Conservation (phyloP, 2,329 filamentous ascomycete genomes). For the Zasmidium cellare region DNA sequence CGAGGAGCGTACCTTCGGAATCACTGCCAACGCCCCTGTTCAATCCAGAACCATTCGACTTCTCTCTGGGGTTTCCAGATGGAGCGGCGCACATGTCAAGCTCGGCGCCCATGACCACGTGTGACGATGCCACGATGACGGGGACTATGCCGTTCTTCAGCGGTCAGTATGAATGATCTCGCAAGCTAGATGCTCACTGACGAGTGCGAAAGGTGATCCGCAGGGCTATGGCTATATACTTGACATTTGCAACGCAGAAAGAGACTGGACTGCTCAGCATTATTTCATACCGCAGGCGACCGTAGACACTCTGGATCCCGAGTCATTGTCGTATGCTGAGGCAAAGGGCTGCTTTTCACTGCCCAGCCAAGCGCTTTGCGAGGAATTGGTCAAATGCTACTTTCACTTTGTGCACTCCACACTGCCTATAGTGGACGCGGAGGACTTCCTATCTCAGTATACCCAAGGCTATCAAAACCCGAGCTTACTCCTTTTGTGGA, state of each 20-base stretch:
- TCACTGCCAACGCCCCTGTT: slow-evolving; percentile 8
- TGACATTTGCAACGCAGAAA: slow-evolving; percentile 5
- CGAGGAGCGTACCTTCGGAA: slow-evolving; percentile 6
- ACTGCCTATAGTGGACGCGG: slow-evolving; percentile 14
- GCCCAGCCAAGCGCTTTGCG: slow-evolving; percentile 9
- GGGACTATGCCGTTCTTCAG: slow-evolving; percentile 2
- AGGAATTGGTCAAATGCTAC: slow-evolving; percentile 13
- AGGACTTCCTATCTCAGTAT: slow-evolving; percentile 14
- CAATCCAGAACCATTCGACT: slow-evolving; percentile 7
- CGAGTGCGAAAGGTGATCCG: background rate
- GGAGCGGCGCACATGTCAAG: slow-evolving; percentile 1
- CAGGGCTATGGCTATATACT: slow-evolving; percentile 6
- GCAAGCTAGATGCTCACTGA: background rate
- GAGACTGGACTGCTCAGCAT: background rate
- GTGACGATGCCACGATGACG: slow-evolving; percentile 2
- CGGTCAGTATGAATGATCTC: background rate
- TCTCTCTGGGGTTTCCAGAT: slow-evolving; percentile 4
- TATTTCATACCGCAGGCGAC: background rate
- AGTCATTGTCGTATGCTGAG: slow-evolving; percentile 9
- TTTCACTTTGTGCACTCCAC: slow-evolving; percentile 18
- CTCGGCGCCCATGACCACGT: background rate
- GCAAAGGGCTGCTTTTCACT: slow-evolving; percentile 11
- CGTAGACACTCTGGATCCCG: slow-evolving; percentile 2
- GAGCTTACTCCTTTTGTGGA: slow-evolving; percentile 19
- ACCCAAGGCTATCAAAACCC: slow-evolving; percentile 8